Evolutionary conservation across 2,329 filamentous ascomycete species (phyloP).

Genomic region (Beauveria scarabaeidicola): DNA sequence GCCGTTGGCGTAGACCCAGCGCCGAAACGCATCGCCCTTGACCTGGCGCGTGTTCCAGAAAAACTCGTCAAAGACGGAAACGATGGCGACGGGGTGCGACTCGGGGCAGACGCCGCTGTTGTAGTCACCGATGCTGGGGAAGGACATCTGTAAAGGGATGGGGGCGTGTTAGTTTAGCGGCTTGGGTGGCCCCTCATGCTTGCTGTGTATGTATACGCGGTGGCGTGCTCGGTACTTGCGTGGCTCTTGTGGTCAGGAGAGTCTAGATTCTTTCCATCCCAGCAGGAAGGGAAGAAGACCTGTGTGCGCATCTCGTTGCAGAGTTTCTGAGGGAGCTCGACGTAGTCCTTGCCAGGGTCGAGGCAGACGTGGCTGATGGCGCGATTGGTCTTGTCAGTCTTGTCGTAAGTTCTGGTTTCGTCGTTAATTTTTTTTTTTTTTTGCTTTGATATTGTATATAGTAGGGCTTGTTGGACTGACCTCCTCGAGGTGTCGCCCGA

Average conservation of each 20-base stretch:
- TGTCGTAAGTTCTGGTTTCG: conserved; percentile 29
- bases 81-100: conserved; percentile 33
- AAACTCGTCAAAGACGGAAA: conserved; percentile 38
- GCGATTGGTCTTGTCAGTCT: conserved; percentile 33
- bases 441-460: neutral
- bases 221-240: conserved; percentile 22
- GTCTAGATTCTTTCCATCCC: conserved; percentile 52
- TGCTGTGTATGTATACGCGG: neutral
- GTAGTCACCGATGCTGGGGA: conserved; percentile 21
- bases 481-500: conserved; percentile 48
- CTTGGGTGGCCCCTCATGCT: neutral
- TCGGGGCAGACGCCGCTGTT: conserved; percentile 29
- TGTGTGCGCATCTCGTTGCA: conserved; percentile 46
- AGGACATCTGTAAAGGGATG: conserved; percentile 19
- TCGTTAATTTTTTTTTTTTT: neutral
- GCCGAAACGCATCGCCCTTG: conserved; percentile 17
- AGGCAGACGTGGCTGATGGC: conserved; percentile 52
- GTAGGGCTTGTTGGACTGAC: conserved; percentile 9
- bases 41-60: conserved; percentile 32
- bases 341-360: conserved; percentile 35
- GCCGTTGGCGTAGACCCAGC: conserved; percentile 20
- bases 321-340: conserved; percentile 44
- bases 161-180: neutral
- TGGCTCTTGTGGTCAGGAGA: conserved; percentile 47
- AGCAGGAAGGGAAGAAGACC: conserved; percentile 53